These are phyloP conservation scores for Solanum phureja DNA, from an alignment of 257 asterid genomes.

Conservation along the genomic window DNA sequence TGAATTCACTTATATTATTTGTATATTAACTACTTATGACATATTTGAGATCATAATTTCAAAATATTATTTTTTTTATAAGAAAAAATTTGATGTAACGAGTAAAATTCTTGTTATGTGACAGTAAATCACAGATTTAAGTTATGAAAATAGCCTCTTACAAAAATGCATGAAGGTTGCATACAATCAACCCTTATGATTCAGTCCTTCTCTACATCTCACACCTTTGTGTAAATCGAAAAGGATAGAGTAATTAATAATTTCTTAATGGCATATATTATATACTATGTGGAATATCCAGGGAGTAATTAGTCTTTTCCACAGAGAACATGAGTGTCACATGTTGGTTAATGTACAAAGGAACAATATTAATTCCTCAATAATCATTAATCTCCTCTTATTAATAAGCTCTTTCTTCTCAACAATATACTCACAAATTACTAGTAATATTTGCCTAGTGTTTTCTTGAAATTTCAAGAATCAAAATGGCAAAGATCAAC, in stretches of 20 bases:
- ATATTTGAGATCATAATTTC: background rate
- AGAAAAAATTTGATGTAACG: fast-evolving
- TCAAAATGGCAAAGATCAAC: background rate
- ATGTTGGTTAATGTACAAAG: background rate
- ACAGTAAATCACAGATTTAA: background rate
- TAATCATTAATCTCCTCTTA: background rate
- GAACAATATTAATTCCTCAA: background rate
- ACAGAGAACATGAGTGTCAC: background rate
- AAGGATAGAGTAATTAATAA: background rate
- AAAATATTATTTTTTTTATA: background rate
- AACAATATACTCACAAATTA: background rate
- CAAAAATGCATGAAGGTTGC: background rate
- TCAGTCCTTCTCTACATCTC: background rate
- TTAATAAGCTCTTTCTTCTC: background rate
- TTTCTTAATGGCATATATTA: background rate
- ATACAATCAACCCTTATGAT: background rate
- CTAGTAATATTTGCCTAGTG: background rate
- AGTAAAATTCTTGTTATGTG: background rate
- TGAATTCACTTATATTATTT: too few relatives aligned
- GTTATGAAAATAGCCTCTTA: background rate
- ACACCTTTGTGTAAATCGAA: background rate
- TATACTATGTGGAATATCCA: background rate
- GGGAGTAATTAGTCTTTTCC: background rate
- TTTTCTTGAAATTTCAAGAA: background rate
- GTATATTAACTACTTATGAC: background rate